Conservation (phyloP, 495 filamentous ascomycete species). For the Staphylotrichum tortipilum region DNA sequence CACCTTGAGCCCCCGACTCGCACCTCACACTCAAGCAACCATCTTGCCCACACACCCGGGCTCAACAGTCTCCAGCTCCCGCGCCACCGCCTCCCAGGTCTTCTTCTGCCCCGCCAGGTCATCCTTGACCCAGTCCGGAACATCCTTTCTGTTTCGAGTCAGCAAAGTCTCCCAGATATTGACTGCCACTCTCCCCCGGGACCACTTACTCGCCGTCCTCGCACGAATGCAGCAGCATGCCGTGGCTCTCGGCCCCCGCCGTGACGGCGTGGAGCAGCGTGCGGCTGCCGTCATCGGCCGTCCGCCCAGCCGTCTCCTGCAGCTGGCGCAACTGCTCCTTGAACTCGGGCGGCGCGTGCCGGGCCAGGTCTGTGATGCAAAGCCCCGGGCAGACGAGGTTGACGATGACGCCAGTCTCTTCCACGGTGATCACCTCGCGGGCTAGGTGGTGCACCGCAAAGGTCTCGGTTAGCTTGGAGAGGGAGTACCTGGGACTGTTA, state of each 20-base stretch:
- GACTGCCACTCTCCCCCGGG: neutral
- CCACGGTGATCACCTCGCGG: conserved; percentile 1
- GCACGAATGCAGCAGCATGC: conserved; percentile 12
- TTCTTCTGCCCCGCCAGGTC: conserved; percentile 5
- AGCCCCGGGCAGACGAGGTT: conserved; percentile 36
- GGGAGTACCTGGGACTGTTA: neutral
- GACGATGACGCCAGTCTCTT: conserved; percentile 24
- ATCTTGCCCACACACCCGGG: neutral
- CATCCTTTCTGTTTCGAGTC: neutral
- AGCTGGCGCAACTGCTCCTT: neutral
- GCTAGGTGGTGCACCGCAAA: conserved; percentile 19
- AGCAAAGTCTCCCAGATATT: neutral
- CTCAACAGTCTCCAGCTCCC: conserved; percentile 3
- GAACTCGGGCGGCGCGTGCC: conserved; percentile 7
- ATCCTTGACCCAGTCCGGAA: conserved; percentile 14
- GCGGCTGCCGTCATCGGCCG: conserved; percentile 33
- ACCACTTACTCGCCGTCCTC: conserved; percentile 6
- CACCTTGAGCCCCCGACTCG: no score
- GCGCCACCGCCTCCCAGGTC: conserved; percentile 7
- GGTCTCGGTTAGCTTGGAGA: conserved; percentile 13
- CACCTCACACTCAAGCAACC: neutral
- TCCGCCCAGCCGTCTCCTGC: conserved; percentile 13
- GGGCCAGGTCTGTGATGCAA: conserved; percentile 30
- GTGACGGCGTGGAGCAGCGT: conserved; percentile 32
- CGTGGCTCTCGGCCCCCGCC: conserved; percentile 26